A percentile compares a stretch with the other conserved stretches of the same genome.
Evolutionary conservation across 495 filamentous ascomycete species (phyloP).

Genomic region (Pyrenula massariospora): DNA sequence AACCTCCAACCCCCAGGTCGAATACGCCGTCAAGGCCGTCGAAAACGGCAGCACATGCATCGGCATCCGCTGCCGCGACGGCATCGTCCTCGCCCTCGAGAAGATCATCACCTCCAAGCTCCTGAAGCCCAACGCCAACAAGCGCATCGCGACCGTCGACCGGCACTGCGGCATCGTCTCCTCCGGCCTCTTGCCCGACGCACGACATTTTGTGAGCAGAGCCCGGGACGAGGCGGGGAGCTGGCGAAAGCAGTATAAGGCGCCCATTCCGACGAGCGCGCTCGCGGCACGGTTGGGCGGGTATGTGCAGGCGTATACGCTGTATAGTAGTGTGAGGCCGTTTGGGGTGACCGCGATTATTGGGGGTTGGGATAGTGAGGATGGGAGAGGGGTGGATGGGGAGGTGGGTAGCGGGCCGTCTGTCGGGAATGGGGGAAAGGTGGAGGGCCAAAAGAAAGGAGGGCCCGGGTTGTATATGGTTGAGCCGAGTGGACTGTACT

Average conservation of each 20-base stretch:
- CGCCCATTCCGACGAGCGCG: slow-evolving; percentile 74
- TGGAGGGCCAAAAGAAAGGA: slow-evolving; percentile 60
- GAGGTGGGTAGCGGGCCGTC: slow-evolving; percentile 72
- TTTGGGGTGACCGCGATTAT: slow-evolving; percentile 95
- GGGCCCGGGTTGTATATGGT: slow-evolving; percentile 96
- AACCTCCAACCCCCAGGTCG: slow-evolving; percentile 43
- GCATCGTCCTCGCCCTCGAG: slow-evolving; percentile 90
- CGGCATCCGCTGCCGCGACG: slow-evolving; percentile 94
- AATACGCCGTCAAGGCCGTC: slow-evolving; percentile 97
- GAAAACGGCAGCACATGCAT: slow-evolving; percentile 96
- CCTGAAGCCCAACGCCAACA: slow-evolving; percentile 85
- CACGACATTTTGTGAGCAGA: slow-evolving; percentile 86
- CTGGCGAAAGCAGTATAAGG: slow-evolving; percentile 85
- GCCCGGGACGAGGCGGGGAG: slow-evolving; percentile 83
- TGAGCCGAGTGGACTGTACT: slow-evolving; percentile 91
- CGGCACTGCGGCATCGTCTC: slow-evolving; percentile 86
- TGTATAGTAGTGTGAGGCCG: slow-evolving; percentile 90
- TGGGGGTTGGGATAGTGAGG: slow-evolving; percentile 83
- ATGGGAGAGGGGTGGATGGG: slow-evolving; percentile 69
- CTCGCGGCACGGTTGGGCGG: slow-evolving; percentile 84
- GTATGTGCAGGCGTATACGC: slow-evolving; percentile 93
- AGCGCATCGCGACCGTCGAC: slow-evolving; percentile 90
- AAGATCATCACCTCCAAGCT: slow-evolving; percentile 94
- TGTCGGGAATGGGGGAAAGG: slow-evolving; percentile 70
- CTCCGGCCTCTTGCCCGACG: slow-evolving; percentile 87